A percentile compares a stretch with the other conserved stretches of the same genome.
Evolutionary conservation across 176 grass and related monocot genomes (phyloP).

Genomic region (Triticum turgidum): DNA sequence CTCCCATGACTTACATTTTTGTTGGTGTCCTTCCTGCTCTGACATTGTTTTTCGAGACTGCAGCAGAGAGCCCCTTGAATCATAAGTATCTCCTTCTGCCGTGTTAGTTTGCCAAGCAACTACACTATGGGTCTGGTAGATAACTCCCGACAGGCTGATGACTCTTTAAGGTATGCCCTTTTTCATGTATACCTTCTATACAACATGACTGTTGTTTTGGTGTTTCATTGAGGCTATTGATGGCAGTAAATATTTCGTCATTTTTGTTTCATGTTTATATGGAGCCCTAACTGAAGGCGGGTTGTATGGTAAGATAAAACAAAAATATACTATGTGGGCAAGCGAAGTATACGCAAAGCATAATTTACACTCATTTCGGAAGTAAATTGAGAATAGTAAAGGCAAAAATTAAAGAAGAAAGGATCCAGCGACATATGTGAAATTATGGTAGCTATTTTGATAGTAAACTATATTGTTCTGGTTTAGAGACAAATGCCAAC

Average conservation of each 20-base stretch:
- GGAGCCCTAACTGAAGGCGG: no score
- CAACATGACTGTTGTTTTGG: no score
- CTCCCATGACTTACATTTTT: not conserved
- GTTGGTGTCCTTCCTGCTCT: not conserved
- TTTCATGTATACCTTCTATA: no score
- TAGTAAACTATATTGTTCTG: not conserved
- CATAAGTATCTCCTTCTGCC: not conserved
- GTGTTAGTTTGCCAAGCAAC: not conserved
- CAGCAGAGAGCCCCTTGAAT: not conserved
- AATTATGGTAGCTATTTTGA: not conserved
- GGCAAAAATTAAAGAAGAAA: slow-evolving; percentile 1
- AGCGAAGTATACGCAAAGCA: not conserved
- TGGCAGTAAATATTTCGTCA: no score
- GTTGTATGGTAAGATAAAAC: not conserved
- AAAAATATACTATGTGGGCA: slow-evolving; percentile 9
- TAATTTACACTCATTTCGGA: not conserved
- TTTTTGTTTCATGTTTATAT: no score
- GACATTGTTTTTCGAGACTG: not conserved
- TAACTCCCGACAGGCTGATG: not conserved
- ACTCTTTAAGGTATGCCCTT: not conserved
- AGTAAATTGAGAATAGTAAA: not conserved
- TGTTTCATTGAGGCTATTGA: no score
- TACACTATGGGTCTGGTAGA: not conserved
- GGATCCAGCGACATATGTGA: slow-evolving; percentile 1
- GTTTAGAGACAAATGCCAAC: not conserved